phyloP scores from a whole-genome alignment of 2,329 filamentous ascomycete species.

The Triangularia verruculosa region DNA sequence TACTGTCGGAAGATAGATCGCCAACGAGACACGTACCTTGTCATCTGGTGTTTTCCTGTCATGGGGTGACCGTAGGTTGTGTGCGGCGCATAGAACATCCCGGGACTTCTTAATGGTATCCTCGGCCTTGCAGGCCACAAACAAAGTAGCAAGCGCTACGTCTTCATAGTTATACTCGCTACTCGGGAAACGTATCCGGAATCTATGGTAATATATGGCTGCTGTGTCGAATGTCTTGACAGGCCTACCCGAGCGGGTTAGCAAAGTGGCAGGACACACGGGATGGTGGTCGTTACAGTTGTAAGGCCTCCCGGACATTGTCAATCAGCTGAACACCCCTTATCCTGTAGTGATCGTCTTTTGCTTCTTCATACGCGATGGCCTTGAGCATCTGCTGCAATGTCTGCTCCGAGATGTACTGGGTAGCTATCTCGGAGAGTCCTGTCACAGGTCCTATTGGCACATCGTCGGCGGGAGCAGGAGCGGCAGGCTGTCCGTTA shows the following conservation, averaged over 20 bases:
- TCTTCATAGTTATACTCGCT: conserved; percentile 83
- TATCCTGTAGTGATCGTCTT: conserved; percentile 76
- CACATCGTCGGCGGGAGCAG: conserved; percentile 11
- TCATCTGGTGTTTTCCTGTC: conserved; percentile 77
- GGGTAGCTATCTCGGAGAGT: conserved; percentile 51
- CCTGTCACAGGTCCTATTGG: conserved; percentile 35
- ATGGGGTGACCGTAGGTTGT: conserved; percentile 72
- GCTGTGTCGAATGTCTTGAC: conserved; percentile 91
- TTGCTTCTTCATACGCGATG: conserved; percentile 68
- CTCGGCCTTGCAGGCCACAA: conserved; percentile 95
- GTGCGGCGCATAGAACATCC: conserved; percentile 86
- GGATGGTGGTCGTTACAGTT: conserved; percentile 59
- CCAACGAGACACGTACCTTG: conserved; percentile 51
- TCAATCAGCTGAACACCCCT: conserved; percentile 90
- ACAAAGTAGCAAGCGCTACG: conserved; percentile 81
- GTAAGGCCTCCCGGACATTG: conserved; percentile 72
- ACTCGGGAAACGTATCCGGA: conserved; percentile 80
- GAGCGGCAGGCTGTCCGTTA: conserved; percentile 12
- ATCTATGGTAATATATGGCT: conserved; percentile 89
- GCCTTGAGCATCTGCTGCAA: conserved; percentile 70
- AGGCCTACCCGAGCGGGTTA: conserved; percentile 53
- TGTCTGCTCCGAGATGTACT: conserved; percentile 79
- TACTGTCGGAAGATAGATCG: background rate
- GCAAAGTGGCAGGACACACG: background rate
- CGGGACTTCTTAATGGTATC: conserved; percentile 96